Evolutionary conservation across 768 basidiomycete genomes (phyloP), one percentile per base, ranked within the genome.

Genomic region (Scleroderma citrinum): DNA sequence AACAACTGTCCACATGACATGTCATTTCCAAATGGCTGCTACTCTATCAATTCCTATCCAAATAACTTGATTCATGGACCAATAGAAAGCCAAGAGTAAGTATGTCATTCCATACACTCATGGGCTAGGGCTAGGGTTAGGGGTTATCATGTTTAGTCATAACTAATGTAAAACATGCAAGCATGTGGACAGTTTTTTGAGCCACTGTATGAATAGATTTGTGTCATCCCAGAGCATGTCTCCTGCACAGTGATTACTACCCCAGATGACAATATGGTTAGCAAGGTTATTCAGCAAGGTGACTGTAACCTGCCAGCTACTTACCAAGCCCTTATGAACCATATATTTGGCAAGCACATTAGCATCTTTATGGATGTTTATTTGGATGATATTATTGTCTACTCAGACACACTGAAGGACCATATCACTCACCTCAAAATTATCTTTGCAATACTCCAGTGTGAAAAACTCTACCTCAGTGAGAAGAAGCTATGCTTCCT

Each of bases 261-360:
- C 0, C 58, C 65, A 0, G 57, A 60, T 30, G 73, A 76, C 0
- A 72, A 69, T 0, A 71, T 69, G 49, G 29, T 70, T 1, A 73
- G 72, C 20, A 10, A 21, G 3, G 20, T 40, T 1, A 20, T 50
- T 52, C 3, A 49, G 11, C 48, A 52, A 2, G 34, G 54, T 0
- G 42, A 69, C 71, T 2, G 69, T 74, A 66, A 76, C 72, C 48
- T 70, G 0, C 74, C 71, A 0, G 59, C 71, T 0, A 79, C 74
- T 0, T 79, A 75, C 46, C 76, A 79, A 3, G 54, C 48, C 0
- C 6, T 50, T 5, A 53, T 56, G 51, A 53, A 50, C 5, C 26
- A 53, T 16, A 14, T 53, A 2, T 53, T 56, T 3, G 12, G 46
- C 0, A 44, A 7, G 2, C 38, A 41, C 4, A 45, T 56, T 1